These are phyloP conservation scores for Erythrophleum ivorense DNA, from an alignment of 331 rosid species.

Conservation along the genomic window DNA sequence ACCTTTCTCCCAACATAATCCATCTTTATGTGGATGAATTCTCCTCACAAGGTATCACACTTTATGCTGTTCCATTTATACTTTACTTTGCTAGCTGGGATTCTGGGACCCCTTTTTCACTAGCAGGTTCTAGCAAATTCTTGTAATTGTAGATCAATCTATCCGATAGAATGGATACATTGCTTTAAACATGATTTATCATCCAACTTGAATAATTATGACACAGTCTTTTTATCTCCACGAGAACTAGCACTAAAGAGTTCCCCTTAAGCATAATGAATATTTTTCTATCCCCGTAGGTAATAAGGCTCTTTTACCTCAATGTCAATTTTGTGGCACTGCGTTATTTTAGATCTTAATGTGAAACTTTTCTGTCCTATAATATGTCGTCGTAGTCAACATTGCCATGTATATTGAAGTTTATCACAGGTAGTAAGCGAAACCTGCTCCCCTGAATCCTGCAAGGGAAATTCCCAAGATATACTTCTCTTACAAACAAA, in stretches of 20 bases:
- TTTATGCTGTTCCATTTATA: slow-evolving; percentile 55
- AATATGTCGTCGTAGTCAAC: neutral
- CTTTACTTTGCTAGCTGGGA: slow-evolving; percentile 68
- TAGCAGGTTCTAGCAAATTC: slow-evolving; percentile 34
- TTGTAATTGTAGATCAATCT: slow-evolving; percentile 20
- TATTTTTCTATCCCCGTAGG: neutral
- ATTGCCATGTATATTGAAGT: neutral
- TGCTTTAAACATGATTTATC: neutral
- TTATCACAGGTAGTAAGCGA: neutral
- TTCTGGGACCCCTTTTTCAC: slow-evolving; percentile 37
- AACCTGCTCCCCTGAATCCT: neutral
- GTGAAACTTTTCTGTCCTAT: neutral
- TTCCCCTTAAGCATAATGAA: neutral
- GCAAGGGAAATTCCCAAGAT: neutral
- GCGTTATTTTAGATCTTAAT: neutral
- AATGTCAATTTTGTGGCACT: neutral
- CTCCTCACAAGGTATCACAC: slow-evolving; percentile 41
- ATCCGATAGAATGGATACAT: neutral
- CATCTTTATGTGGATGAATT: slow-evolving; percentile 48
- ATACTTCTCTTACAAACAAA: neutral
- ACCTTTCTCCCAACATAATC: slow-evolving; percentile 65
- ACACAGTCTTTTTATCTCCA: neutral
- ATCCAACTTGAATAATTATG: neutral
- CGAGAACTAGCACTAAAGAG: neutral
- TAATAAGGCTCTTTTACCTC: neutral